Base-by-base conservation (phyloP, 108 stramenopile genomes). In the Cylindrotheca closterium region DNA sequence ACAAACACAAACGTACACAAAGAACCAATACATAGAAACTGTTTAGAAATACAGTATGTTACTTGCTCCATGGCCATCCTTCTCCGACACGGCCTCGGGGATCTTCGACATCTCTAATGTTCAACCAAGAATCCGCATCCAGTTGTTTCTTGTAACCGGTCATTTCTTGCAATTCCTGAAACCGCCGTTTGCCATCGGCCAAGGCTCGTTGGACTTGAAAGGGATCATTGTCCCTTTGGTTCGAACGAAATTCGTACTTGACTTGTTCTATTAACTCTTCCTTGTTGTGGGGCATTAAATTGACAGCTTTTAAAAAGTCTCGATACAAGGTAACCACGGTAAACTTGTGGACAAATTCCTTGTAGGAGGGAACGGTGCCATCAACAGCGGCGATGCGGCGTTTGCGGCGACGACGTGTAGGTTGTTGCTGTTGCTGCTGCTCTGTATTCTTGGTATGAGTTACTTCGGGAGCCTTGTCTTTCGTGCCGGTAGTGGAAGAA, bases 41-140 rank as follows among this genome's bases (percentile, higher is more conserved):
- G 18, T 21, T 17, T 53, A 12, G 22, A 0, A 53, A 22, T 23
- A 53, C 22, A 23, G 21, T 23, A 12, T 12, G 12, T 56, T 83
- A 61, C 15, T 53, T 56, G 5, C 49, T 27, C 88, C 88, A 90
- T 8, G 88, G 88, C 88, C 88, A 90, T 26, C 74, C 74, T 21
- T 80, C 79, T 46, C 88, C 88, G 37, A 90, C 86, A 45, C 88
- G 65, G 18, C 88, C 88, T 10, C 88, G 81, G 19, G 75, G 79
- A 65, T 90, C 88, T 18, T 87, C 88, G 12, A 71, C 63, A 67
- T 90, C 88, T 47, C 81, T 32, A 7, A 76, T 90, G 58, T 90
- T 85, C 27, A 90, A 69, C 88, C 88, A 90, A 12, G 85, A 87
- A 58, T 87, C 82, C 7, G 45, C 61, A 32, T 82, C 53, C 49